A percentile compares a stretch with the other conserved stretches of the same genome.
These are phyloP conservation scores for Claviceps purpurea DNA, from an alignment of 2,329 filamentous ascomycete species.

Conservation along the genomic window DNA sequence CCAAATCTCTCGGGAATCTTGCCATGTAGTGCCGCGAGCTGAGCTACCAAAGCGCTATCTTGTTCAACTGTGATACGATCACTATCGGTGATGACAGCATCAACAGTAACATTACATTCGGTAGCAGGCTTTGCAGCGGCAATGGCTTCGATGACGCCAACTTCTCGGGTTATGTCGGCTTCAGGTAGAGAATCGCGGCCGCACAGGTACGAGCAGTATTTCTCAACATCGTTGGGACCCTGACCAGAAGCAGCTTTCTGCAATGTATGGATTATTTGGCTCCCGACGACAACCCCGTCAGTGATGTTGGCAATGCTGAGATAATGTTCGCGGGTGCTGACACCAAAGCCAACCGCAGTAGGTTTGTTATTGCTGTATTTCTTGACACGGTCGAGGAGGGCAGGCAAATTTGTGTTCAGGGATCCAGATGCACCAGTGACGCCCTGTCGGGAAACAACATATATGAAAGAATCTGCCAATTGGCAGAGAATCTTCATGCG, in stretches of 20 bases:
- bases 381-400: conserved; percentile 74
- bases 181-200: conserved; percentile 29
- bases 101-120: conserved; percentile 34
- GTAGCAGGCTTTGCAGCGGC: conserved; percentile 32
- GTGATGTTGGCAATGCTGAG: conserved; percentile 68
- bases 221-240: conserved; percentile 56
- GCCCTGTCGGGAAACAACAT: conserved; percentile 93
- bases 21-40: conserved; percentile 70
- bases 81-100: conserved; percentile 51
- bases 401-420: conserved; percentile 68
- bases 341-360: conserved; percentile 86
- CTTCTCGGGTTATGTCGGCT: conserved; percentile 42
- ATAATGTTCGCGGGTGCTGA: conserved; percentile 93
- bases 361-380: conserved; percentile 84
- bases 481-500: conserved; percentile 94
- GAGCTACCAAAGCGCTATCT: conserved; percentile 56
- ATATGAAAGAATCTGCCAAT: conserved; percentile 97
- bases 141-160: conserved; percentile 57
- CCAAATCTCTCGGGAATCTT: conserved; percentile 79
- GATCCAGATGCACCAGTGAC: conserved; percentile 83
- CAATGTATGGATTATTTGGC: conserved; percentile 80
- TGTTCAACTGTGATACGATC: conserved; percentile 45
- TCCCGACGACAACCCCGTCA: conserved; percentile 93
- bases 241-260: conserved; percentile 19
- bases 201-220: conserved; percentile 65